These are phyloP conservation scores for Schizochytrium sp. DNA, from an alignment of 108 stramenopile genomes.

Conservation along the genomic window DNA sequence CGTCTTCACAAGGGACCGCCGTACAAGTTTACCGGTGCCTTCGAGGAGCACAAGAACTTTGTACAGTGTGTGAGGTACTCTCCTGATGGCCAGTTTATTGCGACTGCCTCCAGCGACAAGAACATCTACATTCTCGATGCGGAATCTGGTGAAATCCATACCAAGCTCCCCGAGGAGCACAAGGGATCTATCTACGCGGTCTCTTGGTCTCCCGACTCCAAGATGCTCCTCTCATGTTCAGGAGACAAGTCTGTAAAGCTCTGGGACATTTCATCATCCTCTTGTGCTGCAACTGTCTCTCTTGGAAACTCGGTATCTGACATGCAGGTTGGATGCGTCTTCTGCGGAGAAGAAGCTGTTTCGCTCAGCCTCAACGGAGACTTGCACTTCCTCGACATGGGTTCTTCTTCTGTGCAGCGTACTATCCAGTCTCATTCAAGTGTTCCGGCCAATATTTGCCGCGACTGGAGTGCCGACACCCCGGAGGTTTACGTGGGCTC, in stretches of 20 bases:
- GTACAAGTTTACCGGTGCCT: constrained; percentile 9
- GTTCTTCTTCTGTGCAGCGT: background rate
- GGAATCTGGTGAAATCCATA: constrained; percentile 4
- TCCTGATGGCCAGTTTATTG: background rate
- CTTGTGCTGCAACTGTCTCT: background rate
- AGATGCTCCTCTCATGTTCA: background rate
- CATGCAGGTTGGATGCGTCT: constrained; percentile 58
- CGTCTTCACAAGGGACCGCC: constrained; percentile 35
- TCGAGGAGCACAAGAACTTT: constrained; percentile 51
- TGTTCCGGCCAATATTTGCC: background rate
- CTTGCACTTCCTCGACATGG: constrained; percentile 21
- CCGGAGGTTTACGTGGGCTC: constrained; percentile 37
- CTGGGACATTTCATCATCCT: background rate
- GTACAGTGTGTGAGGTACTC: constrained; percentile 47
- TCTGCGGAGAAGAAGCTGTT: background rate
- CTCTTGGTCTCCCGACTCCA: constrained; percentile 11
- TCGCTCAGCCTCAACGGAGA: constrained; percentile 44
- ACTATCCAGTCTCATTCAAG: constrained; percentile 20
- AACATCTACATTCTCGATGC: constrained; percentile 50
- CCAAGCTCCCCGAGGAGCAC: constrained; percentile 18
- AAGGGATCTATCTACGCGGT: constrained; percentile 49
- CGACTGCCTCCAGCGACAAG: constrained; percentile 44
- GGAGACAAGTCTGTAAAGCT: constrained; percentile 61
- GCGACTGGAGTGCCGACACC: constrained; percentile 22
- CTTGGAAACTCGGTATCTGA: background rate